Conservation (phyloP, 768 basidiomycete species). For the Tricholoma sp. region DNA sequence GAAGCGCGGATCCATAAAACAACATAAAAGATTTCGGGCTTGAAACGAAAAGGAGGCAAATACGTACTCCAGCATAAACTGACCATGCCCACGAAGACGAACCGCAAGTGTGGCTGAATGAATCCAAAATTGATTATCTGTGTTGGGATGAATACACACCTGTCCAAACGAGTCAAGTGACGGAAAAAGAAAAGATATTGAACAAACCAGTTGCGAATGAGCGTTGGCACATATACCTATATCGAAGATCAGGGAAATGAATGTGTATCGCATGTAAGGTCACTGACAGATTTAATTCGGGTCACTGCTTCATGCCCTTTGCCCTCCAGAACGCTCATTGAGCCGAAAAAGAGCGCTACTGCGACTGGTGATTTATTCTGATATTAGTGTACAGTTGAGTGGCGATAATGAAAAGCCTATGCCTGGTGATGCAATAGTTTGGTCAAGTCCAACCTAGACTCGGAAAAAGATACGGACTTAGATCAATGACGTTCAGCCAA, state of each 20-base stretch:
- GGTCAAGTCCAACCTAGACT: slow-evolving; percentile 81
- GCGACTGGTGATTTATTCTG: slow-evolving; percentile 25
- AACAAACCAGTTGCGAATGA: slow-evolving; percentile 72
- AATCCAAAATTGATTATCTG: slow-evolving; percentile 77
- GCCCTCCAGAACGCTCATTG: slow-evolving; percentile 80
- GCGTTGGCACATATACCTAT: slow-evolving; percentile 67
- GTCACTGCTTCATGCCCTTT: slow-evolving; percentile 45
- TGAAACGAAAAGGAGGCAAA: neutral
- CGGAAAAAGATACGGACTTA: neutral
- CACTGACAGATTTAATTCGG: slow-evolving; percentile 41
- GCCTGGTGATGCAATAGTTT: slow-evolving; percentile 73
- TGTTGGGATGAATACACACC: slow-evolving; percentile 72
- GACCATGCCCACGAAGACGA: slow-evolving; percentile 70
- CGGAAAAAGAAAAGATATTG: neutral
- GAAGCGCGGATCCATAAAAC: neutral
- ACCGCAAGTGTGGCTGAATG: slow-evolving; percentile 72
- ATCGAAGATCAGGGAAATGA: neutral
- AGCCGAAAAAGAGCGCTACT: slow-evolving; percentile 54
- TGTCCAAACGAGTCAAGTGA: slow-evolving; percentile 12
- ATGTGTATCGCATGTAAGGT: neutral
- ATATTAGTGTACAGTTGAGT: neutral
- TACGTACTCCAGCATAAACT: slow-evolving; percentile 80
- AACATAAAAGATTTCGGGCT: too few species aligned
- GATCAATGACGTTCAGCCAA: neutral
- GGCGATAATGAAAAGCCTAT: slow-evolving; percentile 4